Evolutionary conservation across 768 basidiomycete genomes (phyloP).

Genomic region (Mycena polygramma): DNA sequence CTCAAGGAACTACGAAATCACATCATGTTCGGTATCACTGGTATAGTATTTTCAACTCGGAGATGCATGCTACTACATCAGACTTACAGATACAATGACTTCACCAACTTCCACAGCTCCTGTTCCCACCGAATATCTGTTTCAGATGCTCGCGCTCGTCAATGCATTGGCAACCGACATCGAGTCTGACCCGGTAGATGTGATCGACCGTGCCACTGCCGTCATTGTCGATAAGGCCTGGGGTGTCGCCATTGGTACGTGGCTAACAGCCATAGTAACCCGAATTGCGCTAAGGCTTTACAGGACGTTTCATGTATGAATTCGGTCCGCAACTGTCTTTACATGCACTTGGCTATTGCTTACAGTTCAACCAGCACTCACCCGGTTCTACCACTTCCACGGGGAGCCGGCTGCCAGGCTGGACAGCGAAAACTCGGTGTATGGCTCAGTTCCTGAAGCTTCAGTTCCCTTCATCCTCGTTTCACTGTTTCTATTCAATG

Average conservation of each 20-base stretch:
- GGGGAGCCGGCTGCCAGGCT: conserved; percentile 12
- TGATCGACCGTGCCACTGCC: conserved; percentile 4
- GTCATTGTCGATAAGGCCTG: background rate
- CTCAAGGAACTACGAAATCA: conserved; percentile 1
- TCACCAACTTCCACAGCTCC: conserved; percentile 8
- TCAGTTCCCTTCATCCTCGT: background rate
- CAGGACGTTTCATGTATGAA: conserved; percentile 12
- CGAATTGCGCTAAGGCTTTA: too few relatives aligned
- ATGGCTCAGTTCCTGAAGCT: background rate
- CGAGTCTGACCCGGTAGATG: background rate
- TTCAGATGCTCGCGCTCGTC: conserved; percentile 6
- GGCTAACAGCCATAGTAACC: too few relatives aligned
- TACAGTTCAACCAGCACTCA: background rate
- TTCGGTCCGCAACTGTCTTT: background rate
- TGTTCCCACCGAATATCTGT: background rate
- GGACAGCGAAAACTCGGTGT: conserved; percentile 6
- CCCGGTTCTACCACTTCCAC: conserved; percentile 12
- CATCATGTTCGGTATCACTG: background rate
- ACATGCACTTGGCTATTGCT: background rate
- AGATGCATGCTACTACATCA: background rate
- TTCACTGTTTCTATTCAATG: conserved; percentile 1
- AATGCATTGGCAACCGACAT: conserved; percentile 8
- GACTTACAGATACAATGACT: background rate
- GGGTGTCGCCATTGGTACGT: background rate
- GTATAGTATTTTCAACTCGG: background rate